phyloP scores from a whole-genome alignment of 768 basidiomycete species.

The Agrocybe praecox region DNA sequence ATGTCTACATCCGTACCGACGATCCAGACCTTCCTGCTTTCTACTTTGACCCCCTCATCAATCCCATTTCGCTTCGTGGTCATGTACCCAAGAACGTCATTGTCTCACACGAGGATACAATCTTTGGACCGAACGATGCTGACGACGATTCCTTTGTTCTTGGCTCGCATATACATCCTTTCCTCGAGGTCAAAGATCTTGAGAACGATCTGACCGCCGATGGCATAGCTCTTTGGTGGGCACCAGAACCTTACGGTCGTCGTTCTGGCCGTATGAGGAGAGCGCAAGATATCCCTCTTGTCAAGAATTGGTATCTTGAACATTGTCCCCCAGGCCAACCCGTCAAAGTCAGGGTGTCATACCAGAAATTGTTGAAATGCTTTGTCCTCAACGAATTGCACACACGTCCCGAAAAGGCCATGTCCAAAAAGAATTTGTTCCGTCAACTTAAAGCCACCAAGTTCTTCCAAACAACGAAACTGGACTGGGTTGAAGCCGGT shows the following conservation, averaged over 20 bases:
- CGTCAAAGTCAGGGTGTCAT: constrained; percentile 98
- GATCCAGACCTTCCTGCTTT: constrained; percentile 99
- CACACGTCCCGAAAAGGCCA: constrained; percentile 88
- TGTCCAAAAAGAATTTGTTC: constrained; percentile 98
- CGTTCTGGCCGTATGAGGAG: constrained; percentile 92
- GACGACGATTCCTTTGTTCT: constrained; percentile 91
- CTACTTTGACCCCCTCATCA: constrained; percentile 98
- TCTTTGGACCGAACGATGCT: constrained; percentile 86
- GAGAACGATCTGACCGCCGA: constrained; percentile 94
- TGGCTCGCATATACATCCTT: constrained; percentile 76
- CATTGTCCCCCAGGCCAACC: constrained; percentile 96
- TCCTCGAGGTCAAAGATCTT: constrained; percentile 75
- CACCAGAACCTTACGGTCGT: constrained; percentile 93
- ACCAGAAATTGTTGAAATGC: constrained; percentile 96
- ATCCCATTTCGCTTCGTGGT: constrained; percentile 93
- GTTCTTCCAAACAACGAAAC: constrained; percentile 97
- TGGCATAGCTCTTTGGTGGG: constrained; percentile 98
- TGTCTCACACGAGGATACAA: constrained; percentile 86
- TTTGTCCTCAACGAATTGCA: constrained; percentile 95
- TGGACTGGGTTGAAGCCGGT: constrained; percentile 99
- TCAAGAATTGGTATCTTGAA: constrained; percentile 99
- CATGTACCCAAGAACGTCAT: constrained; percentile 80
- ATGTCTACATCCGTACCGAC: constrained; percentile 98
- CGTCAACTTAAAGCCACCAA: constrained; percentile 97
- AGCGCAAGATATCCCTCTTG: constrained; percentile 93